phyloP scores from a whole-genome alignment of 306 rosid genomes.

The Cicer arietinum region DNA sequence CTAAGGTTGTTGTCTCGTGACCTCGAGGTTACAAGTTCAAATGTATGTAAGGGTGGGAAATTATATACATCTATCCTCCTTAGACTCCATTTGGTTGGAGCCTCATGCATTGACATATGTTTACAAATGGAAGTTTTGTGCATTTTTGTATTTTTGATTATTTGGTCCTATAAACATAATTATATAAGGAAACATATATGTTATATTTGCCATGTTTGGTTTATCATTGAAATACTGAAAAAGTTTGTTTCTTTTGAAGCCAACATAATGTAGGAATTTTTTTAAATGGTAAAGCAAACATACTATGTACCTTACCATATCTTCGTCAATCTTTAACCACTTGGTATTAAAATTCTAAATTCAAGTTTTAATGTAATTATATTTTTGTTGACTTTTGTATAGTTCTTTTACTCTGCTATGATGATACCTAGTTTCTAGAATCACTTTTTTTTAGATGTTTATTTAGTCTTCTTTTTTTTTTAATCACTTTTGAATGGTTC shows the following conservation, averaged over 20 bases:
- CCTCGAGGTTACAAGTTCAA: background rate
- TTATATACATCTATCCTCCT: background rate
- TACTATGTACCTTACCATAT: background rate
- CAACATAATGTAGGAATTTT: background rate
- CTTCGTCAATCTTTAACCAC: background rate
- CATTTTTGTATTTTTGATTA: no score
- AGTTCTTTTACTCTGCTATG: background rate
- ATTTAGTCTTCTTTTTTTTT: background rate
- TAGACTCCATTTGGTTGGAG: background rate
- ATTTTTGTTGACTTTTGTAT: background rate
- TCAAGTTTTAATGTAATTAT: background rate
- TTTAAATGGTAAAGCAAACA: background rate
- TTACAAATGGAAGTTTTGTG: no score
- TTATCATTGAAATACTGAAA: background rate
- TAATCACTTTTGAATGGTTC: constrained; percentile 3
- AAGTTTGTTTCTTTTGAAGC: background rate
- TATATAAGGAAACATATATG: background rate
- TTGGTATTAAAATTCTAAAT: background rate
- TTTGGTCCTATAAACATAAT: background rate
- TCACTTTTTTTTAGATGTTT: constrained; percentile 4
- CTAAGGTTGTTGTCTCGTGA: background rate
- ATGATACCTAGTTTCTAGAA: background rate
- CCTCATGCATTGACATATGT: no score
- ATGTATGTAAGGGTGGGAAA: background rate
- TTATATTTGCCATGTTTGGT: background rate